phyloP scores from a whole-genome alignment of 2,329 filamentous ascomycete genomes.

The Pyrenochaeta sp. region DNA sequence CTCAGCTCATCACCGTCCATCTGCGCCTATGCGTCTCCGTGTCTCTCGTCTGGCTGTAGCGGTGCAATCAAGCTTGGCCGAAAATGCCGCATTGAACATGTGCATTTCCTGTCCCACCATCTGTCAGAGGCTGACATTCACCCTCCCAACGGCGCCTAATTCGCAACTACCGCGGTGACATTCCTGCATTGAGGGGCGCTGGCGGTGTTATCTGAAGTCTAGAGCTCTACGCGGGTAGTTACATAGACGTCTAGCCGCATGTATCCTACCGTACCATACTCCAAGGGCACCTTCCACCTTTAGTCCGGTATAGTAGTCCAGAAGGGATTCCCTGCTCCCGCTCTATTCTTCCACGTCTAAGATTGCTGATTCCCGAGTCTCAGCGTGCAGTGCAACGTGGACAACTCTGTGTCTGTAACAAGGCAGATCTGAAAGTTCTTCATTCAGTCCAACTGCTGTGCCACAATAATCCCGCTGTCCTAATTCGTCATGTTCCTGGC shows the following conservation, averaged over 20 bases:
- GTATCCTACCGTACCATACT: conserved; percentile 15
- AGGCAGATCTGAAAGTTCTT: not conserved
- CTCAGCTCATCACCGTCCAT: not conserved
- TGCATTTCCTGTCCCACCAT: conserved; percentile 4
- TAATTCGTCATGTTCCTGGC: conserved; percentile 4
- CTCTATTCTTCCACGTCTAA: not conserved
- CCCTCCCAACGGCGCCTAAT: not conserved
- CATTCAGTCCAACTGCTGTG: not conserved
- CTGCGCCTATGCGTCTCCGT: not conserved
- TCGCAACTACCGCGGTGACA: conserved; percentile 11
- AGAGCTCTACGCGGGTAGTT: conserved; percentile 11
- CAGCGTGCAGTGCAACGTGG: not conserved
- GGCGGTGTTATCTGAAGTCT: conserved; percentile 7
- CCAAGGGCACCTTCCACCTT: conserved; percentile 17
- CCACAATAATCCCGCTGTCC: not conserved
- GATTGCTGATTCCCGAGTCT: not conserved
- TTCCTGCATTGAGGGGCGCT: conserved; percentile 13
- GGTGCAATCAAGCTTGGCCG: not conserved
- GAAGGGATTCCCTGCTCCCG: not conserved
- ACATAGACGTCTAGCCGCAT: conserved; percentile 17
- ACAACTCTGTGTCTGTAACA: conserved; percentile 1
- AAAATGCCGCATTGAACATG: conserved; percentile 10
- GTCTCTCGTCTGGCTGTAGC: not conserved
- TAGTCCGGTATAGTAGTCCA: not conserved
- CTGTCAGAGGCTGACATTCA: conserved; percentile 2